Conservation (phyloP, 106 monocot genomes). For the Allium fistulosum region DNA sequence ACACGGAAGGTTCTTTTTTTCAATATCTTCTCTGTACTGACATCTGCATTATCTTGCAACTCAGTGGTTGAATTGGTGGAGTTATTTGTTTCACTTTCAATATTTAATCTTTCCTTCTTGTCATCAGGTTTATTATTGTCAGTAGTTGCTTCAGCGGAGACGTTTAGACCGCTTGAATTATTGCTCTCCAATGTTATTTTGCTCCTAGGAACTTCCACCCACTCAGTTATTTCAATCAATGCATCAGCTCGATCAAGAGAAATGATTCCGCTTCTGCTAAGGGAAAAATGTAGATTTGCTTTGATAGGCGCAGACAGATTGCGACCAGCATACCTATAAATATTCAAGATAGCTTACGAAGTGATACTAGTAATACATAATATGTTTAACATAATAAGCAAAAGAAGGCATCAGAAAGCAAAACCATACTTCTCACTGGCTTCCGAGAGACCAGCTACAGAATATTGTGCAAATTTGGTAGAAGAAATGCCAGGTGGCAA, state of each 20-base stretch:
- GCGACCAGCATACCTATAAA: constrained; percentile 56
- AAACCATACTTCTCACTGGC: constrained; percentile 71
- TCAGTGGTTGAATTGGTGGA: constrained; percentile 22
- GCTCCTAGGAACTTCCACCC: constrained; percentile 96
- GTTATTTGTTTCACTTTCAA: constrained; percentile 31
- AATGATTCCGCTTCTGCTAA: constrained; percentile 84
- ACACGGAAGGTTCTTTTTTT: constrained; percentile 90
- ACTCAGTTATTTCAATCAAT: constrained; percentile 86
- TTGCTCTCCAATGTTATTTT: constrained; percentile 48
- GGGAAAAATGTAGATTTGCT: constrained; percentile 93
- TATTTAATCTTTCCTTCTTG: constrained; percentile 22
- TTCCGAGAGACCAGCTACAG: constrained; percentile 75
- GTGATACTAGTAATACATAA: no score
- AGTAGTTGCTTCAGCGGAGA: constrained; percentile 25
- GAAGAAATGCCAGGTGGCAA: constrained; percentile 72
- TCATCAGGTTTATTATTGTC: constrained; percentile 15
- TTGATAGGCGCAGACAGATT: constrained; percentile 94
- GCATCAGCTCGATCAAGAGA: constrained; percentile 96
- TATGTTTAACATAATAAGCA: no score
- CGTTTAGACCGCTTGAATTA: constrained; percentile 17
- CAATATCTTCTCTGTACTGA: constrained; percentile 61
- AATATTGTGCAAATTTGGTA: constrained; percentile 62
- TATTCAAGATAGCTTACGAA: no score
- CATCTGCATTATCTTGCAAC: constrained; percentile 26
- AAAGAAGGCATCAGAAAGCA: no score